phyloP scores from a whole-genome alignment of 768 basidiomycete species.

The Mrakia blollopis region DNA sequence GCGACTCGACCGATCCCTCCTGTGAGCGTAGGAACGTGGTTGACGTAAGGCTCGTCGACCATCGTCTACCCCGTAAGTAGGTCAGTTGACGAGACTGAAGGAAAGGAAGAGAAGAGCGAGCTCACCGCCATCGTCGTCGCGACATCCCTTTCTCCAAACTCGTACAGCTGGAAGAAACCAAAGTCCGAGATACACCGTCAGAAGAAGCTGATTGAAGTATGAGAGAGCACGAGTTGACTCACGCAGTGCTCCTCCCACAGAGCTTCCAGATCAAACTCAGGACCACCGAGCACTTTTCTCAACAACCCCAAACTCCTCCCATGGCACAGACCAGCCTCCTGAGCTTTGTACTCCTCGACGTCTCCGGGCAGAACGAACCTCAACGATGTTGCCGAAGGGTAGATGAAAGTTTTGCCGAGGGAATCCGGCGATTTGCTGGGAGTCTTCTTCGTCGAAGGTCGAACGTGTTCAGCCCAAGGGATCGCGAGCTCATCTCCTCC shows the following conservation, averaged over 20 bases:
- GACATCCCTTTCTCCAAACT: slow-evolving; percentile 52
- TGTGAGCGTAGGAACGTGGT: slow-evolving; percentile 57
- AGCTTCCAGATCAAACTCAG: slow-evolving; percentile 56
- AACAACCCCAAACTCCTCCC: slow-evolving; percentile 25
- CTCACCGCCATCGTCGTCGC: slow-evolving; percentile 40
- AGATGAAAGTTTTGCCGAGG: not conserved
- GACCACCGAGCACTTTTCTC: slow-evolving; percentile 44
- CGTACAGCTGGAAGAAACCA: slow-evolving; percentile 44
- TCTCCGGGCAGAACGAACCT: not conserved
- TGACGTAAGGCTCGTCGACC: slow-evolving; percentile 55
- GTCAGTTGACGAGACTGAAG: not conserved
- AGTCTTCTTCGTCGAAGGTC: not conserved
- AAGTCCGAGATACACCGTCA: not conserved
- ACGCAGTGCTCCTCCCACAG: slow-evolving; percentile 58
- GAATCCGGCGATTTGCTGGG: not conserved
- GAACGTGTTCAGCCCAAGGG: slow-evolving; percentile 2
- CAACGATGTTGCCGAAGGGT: not conserved
- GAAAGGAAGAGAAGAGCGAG: not conserved
- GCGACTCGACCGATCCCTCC: slow-evolving; percentile 55
- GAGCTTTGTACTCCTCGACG: not conserved
- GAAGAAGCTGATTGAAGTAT: no score
- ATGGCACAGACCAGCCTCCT: not conserved
- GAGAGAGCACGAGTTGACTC: not conserved
- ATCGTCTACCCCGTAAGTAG: not conserved
- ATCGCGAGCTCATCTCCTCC: not conserved